Percentiles rank a stretch among this genome's conserved stretches.
These are phyloP conservation scores for Bruguiera parviflora DNA, from an alignment of 345 rosid genomes.

Conservation along the genomic window DNA sequence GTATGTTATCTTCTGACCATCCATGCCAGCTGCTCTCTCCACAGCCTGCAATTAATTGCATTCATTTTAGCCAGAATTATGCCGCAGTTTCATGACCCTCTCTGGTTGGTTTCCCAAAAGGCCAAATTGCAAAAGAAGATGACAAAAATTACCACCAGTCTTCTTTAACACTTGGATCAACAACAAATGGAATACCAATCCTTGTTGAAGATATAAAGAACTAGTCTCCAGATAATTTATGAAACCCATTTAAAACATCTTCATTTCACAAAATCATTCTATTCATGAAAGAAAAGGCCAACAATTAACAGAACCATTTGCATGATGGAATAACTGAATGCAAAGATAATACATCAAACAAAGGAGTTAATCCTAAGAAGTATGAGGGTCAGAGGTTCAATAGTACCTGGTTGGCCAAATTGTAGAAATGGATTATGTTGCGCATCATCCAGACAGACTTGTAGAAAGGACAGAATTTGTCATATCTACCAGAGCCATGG, in stretches of 20 bases:
- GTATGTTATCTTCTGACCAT: slow-evolving; percentile 95
- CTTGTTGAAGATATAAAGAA: neutral
- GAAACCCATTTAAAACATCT: neutral
- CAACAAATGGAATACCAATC: neutral
- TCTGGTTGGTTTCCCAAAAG: no score
- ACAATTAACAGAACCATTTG: neutral
- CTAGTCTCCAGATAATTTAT: neutral
- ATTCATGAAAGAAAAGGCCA: no score
- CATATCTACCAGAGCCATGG: slow-evolving; percentile 54
- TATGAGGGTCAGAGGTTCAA: neutral
- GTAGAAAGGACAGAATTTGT: slow-evolving; percentile 98
- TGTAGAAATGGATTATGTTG: slow-evolving; percentile 90
- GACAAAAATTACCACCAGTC: neutral
- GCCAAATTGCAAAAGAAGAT: neutral
- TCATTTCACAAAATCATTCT: neutral
- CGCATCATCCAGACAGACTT: slow-evolving; percentile 99
- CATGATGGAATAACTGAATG: neutral
- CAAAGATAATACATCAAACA: neutral
- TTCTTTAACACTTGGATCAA: neutral
- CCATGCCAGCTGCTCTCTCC: slow-evolving; percentile 98
- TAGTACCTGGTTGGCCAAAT: slow-evolving; percentile 88
- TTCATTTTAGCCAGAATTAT: neutral
- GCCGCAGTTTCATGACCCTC: neutral
- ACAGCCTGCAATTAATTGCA: slow-evolving; percentile 57
- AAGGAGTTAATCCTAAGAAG: neutral